These are phyloP conservation scores for Auricularia cornea DNA, from an alignment of 768 basidiomycete species.

Conservation along the genomic window DNA sequence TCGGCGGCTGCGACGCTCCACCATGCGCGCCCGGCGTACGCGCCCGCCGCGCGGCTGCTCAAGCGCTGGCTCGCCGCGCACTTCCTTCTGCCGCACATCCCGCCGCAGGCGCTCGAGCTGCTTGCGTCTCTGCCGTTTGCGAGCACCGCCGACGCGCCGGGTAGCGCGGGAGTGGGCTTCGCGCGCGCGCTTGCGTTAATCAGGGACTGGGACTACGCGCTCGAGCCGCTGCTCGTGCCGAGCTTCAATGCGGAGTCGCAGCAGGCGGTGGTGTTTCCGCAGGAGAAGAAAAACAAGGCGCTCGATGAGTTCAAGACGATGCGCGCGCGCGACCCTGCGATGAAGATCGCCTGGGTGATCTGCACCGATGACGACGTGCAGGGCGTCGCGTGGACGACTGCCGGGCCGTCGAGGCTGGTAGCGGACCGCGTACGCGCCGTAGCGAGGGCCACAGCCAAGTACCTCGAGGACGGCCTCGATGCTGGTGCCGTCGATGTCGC, in stretches of 20 bases:
- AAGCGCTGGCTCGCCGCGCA: constrained; percentile 93
- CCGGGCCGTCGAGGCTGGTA: constrained; percentile 58
- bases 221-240: background rate
- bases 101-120: constrained; percentile 77
- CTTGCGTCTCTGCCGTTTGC: constrained; percentile 24
- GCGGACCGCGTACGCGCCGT: constrained; percentile 65
- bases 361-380: constrained; percentile 67
- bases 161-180: constrained; percentile 49
- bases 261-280: background rate
- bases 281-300: constrained; percentile 18
- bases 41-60: constrained; percentile 76
- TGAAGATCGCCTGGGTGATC: constrained; percentile 60
- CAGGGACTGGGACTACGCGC: constrained; percentile 13
- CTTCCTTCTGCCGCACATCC: constrained; percentile 74
- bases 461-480: constrained; percentile 44
- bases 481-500: constrained; percentile 45
- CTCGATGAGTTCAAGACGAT: constrained; percentile 23
- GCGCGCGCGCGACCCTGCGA: constrained; percentile 25
- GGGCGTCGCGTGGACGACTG: constrained; percentile 70
- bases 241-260: background rate
- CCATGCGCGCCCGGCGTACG: constrained; percentile 71
- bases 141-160: constrained; percentile 39
- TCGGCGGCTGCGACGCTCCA: constrained; percentile 69
- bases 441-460: constrained; percentile 65
- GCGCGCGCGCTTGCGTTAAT: background rate